Evolutionary conservation across 176 grass and related monocot genomes (phyloP).

Genomic region (Miscanthus lutarioriparius): DNA sequence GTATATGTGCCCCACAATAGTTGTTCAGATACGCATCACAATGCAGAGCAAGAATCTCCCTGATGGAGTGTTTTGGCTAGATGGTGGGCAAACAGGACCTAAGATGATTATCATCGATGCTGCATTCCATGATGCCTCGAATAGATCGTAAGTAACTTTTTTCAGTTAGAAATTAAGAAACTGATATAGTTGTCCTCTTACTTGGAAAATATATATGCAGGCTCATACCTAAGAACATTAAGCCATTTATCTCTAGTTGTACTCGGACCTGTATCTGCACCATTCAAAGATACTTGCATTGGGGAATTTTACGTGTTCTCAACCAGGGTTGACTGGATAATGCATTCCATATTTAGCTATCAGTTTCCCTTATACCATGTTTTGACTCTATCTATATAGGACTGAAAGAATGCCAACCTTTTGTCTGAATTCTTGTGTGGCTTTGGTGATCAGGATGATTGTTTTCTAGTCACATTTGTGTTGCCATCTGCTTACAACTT

Average conservation of each 20-base stretch:
- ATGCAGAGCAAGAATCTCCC: constrained; percentile 82
- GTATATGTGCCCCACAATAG: constrained; percentile 73
- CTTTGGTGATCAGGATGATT: background rate
- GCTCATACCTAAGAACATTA: background rate
- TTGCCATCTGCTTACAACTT: background rate
- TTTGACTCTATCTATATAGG: background rate
- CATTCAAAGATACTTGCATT: background rate
- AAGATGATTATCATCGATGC: constrained; percentile 58
- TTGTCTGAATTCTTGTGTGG: background rate
- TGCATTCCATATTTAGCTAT: background rate
- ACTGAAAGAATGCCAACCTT: constrained; percentile 12
- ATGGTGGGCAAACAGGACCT: constrained; percentile 32
- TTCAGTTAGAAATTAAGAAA: constrained; percentile 9
- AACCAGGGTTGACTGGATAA: background rate
- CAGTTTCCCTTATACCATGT: background rate
- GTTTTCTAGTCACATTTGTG: background rate
- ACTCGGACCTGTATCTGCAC: background rate
- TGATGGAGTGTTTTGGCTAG: constrained; percentile 78
- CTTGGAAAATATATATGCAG: background rate
- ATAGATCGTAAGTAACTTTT: constrained; percentile 61
- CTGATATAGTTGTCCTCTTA: background rate
- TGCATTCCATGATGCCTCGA: constrained; percentile 52
- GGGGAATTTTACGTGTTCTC: background rate
- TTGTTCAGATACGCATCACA: constrained; percentile 74
- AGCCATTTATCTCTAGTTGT: background rate